A percentile compares a stretch with the other conserved stretches of the same genome.
These are phyloP conservation scores for Albugo laibachii DNA, from an alignment of 352 stramenopile species.

Conservation along the genomic window DNA sequence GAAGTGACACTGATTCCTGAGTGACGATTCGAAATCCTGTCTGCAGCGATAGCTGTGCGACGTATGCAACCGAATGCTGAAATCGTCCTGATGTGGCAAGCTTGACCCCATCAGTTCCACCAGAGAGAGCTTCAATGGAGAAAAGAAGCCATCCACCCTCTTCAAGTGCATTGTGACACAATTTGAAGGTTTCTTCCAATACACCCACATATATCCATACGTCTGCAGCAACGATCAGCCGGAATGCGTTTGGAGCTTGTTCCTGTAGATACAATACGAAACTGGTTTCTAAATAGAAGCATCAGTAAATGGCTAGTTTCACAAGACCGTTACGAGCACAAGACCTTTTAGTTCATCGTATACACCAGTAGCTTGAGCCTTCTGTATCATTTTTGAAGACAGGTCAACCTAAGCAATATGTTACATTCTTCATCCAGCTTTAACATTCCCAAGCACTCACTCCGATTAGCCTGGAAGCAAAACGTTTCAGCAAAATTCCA, in stretches of 20 bases:
- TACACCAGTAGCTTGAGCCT: constrained; percentile 27
- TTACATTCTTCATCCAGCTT: background rate
- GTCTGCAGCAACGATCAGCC: constrained; percentile 55
- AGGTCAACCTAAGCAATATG: constrained; percentile 34
- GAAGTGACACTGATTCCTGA: constrained; percentile 25
- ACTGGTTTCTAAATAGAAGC: constrained; percentile 16
- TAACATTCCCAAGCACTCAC: constrained; percentile 10
- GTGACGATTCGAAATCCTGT: constrained; percentile 20
- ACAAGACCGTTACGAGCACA: background rate
- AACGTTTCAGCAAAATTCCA: constrained; percentile 34
- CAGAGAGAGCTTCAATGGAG: constrained; percentile 35
- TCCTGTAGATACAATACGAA: constrained; percentile 30
- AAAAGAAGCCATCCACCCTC: constrained; percentile 30
- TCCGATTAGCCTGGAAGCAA: constrained; percentile 29
- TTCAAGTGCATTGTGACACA: constrained; percentile 24
- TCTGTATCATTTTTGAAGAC: constrained; percentile 63
- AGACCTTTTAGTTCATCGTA: constrained; percentile 62
- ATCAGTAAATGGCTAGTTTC: background rate
- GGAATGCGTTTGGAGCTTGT: constrained; percentile 18
- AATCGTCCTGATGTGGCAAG: constrained; percentile 57
- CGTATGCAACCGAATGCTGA: constrained; percentile 51
- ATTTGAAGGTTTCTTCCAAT: constrained; percentile 32
- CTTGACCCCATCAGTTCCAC: constrained; percentile 4
- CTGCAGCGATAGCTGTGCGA: constrained; percentile 15
- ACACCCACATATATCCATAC: constrained; percentile 79